Evolutionary conservation across 805 yeast genomes (phyloP).

Genomic region (Candida xyloterini): DNA sequence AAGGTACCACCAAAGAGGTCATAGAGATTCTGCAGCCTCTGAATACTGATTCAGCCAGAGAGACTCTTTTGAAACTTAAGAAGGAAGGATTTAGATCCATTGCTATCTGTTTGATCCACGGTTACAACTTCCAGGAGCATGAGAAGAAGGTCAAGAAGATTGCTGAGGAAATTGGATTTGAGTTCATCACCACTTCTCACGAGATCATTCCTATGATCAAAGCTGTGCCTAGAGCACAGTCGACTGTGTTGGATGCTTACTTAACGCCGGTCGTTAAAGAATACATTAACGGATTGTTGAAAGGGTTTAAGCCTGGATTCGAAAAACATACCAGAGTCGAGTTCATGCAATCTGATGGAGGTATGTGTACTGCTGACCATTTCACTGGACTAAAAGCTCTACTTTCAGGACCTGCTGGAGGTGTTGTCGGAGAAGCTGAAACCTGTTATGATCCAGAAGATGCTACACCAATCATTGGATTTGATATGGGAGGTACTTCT

Average conservation of each 20-base stretch:
- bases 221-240: constrained; percentile 40
- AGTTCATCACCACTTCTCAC: constrained; percentile 33
- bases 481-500: constrained; percentile 40
- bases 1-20: constrained; percentile 40
- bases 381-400: constrained; percentile 53
- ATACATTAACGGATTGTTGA: constrained; percentile 37
- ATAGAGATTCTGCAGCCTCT: constrained; percentile 37
- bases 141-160: constrained; percentile 34
- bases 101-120: constrained; percentile 36
- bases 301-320: constrained; percentile 34
- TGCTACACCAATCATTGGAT: constrained; percentile 30
- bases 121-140: constrained; percentile 38
- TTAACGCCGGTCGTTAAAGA: constrained; percentile 42
- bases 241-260: constrained; percentile 42
- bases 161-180: constrained; percentile 51
- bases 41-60: constrained; percentile 21
- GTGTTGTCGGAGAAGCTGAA: constrained; percentile 55
- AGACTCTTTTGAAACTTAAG: constrained; percentile 26
- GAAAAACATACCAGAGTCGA: constrained; percentile 36
- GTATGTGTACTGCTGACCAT: constrained; percentile 49
- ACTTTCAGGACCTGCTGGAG: constrained; percentile 62
- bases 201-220: constrained; percentile 38
- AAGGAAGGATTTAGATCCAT: constrained; percentile 31
- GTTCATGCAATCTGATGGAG: constrained; percentile 62
- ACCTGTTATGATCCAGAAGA: constrained; percentile 44